A percentile compares a stretch with the other conserved stretches of the same genome.
These are phyloP conservation scores for Puccinia hordei DNA, from an alignment of 1,284 basidiomycete genomes.

Conservation along the genomic window DNA sequence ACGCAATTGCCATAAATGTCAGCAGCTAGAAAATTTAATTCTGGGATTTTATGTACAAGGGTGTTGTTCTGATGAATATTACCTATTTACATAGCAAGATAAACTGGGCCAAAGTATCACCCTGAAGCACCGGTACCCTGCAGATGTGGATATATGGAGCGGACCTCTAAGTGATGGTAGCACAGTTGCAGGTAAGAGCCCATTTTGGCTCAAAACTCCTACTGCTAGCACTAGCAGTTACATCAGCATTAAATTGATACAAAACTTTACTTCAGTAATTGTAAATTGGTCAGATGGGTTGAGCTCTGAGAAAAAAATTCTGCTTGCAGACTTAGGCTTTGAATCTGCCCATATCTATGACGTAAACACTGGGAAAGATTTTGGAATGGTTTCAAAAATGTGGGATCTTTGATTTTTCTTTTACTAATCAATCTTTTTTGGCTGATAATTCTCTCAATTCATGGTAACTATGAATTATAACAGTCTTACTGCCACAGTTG, in stretches of 20 bases:
- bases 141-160: constrained; percentile 45
- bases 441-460: neutral
- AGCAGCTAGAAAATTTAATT: neutral
- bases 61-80: neutral
- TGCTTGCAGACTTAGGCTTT: constrained; percentile 29
- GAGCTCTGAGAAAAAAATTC: neutral
- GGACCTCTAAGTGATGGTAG: constrained; percentile 41
- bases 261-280: constrained; percentile 15
- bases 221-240: no score
- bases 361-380: constrained; percentile 22
- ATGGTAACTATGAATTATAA: neutral
- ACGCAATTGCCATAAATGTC: constrained; percentile 37
- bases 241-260: neutral
- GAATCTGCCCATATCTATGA: constrained; percentile 20
- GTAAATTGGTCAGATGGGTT: constrained; percentile 35
- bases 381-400: constrained; percentile 15
- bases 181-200: constrained; percentile 33
- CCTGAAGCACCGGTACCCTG: constrained; percentile 27
- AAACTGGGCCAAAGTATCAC: constrained; percentile 41
- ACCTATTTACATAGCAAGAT: constrained; percentile 36
- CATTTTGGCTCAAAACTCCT: neutral
- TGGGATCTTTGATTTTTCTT: neutral
- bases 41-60: neutral
- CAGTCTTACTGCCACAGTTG: neutral
- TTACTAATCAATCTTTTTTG: neutral